Evolutionary conservation across 2,329 filamentous ascomycete species (phyloP).

Genomic region (Elsinoe necatrix): DNA sequence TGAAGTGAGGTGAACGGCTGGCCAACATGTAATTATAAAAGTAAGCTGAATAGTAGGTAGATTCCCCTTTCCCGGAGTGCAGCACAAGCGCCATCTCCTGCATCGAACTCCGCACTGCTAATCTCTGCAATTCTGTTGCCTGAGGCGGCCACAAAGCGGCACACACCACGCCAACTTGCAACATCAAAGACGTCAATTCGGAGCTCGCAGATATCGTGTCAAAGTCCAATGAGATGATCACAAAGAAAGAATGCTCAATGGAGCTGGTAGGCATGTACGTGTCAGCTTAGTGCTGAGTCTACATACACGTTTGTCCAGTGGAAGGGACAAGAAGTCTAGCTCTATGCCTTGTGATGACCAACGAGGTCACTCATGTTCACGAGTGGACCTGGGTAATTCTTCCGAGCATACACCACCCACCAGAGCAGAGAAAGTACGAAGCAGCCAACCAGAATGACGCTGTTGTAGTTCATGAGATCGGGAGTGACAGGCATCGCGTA

Average conservation of each 20-base stretch:
- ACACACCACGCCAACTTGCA: background rate
- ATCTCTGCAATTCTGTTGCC: constrained; percentile 9
- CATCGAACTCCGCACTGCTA: background rate
- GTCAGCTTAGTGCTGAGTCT: background rate
- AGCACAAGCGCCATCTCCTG: background rate
- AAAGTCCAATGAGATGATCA: no score
- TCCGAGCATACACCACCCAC: constrained; percentile 43
- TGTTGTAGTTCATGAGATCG: constrained; percentile 46
- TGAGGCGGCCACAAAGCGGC: constrained; percentile 8
- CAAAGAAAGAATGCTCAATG: background rate
- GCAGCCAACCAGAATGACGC: constrained; percentile 45
- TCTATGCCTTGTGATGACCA: constrained; percentile 6
- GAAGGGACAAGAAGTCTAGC: background rate
- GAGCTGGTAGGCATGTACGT: background rate
- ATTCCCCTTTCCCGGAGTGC: background rate
- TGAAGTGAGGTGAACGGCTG: background rate
- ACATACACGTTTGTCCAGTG: background rate
- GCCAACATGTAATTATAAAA: no score
- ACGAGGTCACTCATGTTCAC: constrained; percentile 38
- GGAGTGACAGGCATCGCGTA: constrained; percentile 38
- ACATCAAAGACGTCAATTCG: background rate
- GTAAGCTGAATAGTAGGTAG: background rate
- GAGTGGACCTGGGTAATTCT: constrained; percentile 45
- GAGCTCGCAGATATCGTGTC: background rate
- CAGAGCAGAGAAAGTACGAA: constrained; percentile 41